Conservation (phyloP, 768 basidiomycete species). For the Lentinula boryana region DNA sequence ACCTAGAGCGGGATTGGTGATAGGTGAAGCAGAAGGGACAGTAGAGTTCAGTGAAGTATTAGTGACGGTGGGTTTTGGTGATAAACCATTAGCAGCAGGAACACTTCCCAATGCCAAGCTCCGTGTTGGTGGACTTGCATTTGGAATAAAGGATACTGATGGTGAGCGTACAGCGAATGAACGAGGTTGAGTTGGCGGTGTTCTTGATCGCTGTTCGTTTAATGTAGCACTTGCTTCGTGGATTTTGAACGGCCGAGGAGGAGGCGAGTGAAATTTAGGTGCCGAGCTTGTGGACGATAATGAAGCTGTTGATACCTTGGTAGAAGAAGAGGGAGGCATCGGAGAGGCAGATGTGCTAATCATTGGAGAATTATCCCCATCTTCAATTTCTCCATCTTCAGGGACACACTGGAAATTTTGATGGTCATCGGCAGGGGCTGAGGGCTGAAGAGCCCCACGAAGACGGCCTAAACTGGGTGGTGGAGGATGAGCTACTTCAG, state of each 20-base stretch:
- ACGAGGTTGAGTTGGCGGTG: slow-evolving; percentile 6
- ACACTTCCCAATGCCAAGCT: background rate
- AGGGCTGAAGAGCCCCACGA: background rate
- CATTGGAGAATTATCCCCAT: background rate
- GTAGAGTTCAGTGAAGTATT: background rate
- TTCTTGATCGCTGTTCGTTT: background rate
- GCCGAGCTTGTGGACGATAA: background rate
- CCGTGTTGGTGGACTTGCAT: background rate
- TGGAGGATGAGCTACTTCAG: background rate
- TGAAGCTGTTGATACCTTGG: background rate
- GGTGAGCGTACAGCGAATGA: background rate
- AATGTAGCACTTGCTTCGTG: background rate
- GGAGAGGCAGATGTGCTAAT: background rate
- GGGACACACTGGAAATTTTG: background rate
- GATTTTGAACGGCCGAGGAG: background rate
- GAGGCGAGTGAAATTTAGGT: background rate
- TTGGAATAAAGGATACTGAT: background rate
- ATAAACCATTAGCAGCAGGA: background rate
- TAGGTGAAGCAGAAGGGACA: background rate
- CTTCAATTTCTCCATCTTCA: slow-evolving; percentile 7
- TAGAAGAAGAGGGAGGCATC: background rate
- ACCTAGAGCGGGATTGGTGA: background rate
- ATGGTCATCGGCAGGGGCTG: background rate
- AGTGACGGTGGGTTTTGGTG: background rate
- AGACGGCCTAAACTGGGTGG: background rate